Evolutionary conservation across 2,329 filamentous ascomycete species (phyloP), one percentile per base, ranked within the genome.

Genomic region (Rhynchosporium secalis): DNA sequence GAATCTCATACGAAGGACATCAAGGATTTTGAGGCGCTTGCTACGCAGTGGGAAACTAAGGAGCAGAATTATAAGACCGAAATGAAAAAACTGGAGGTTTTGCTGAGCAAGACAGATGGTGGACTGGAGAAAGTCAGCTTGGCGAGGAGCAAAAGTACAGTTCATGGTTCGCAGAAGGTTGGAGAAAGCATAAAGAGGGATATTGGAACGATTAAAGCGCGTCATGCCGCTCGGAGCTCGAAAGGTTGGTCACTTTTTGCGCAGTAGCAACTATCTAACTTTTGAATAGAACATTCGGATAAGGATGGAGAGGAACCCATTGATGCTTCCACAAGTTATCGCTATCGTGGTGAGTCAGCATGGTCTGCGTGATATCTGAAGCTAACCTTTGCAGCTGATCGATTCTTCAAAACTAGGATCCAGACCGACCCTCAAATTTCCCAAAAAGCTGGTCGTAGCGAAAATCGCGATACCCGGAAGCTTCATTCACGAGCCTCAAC

Each of bases 121-220:
- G 72, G 72, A 5, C 65, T 74, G 69, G 72, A 73, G 54, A 66
- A 67, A 29, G 70, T 74, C 3, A 61, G 65, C 1, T 47, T 73
- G 58, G 71, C 70, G n/a, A 65, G 72, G 20, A 66, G 66, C 3
- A 70, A 70, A 40, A 74, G 72, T 62, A 56, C 65, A 10, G 45
- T 74, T 47, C 70, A 72, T 61, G 69, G 70, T 13, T 52, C 66
- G 29, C 49, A 60, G n/a, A 70, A 41, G 60, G 66, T 66, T 10
- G 61, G 66, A 9, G 67, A 72, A 15, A 56, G 54, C 6, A 66
- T 71, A 46, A 54, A 59, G 33, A 65, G 56, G 6, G 60, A 63
- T 5, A 63, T 71, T 55, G 58, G 63, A 13, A 68, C 65, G 7
- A 70, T 72, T 38, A 72, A 69, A 45, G 62, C 66, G 29, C 66